Evolutionary conservation across 768 basidiomycete species (phyloP), one percentile per base, ranked within the genome.

Genomic region (Boletus huronensis): DNA sequence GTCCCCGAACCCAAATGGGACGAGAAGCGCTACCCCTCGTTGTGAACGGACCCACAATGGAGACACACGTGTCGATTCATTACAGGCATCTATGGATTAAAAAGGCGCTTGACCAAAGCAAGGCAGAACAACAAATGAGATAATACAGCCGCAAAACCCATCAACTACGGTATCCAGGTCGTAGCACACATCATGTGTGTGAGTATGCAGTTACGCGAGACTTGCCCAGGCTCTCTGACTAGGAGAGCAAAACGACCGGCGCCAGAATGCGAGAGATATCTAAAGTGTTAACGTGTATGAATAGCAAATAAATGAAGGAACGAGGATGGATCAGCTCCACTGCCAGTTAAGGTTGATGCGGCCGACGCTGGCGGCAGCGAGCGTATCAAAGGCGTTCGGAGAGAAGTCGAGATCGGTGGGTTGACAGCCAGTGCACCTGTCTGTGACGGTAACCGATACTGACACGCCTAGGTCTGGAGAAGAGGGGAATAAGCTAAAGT

Each of bases 371-470:
- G 48, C 41, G 52, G 60, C 55, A 1, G 84, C 81, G 38, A 90
- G 74, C 7, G 57, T 0, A 0, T 60, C 6, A 69, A 90, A 90
- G 9, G 84, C 84, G 7, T 69, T 1, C 6, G 80, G 82, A 11
- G 85, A 82, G 58, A 90, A 76, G 70, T 90, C 87, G 56, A 90
- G 77, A 64, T 80, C 77, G 46, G 66, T 75, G 8, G 68, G 1
- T 0, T 0, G 56, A 58, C 89, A 92, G 13, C 64, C 85, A 0
- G 48, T 64, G 64, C 90, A 91, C 21, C 87, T 77, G 68, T 93
- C 90, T 6, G 74, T 76, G 58, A 89, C 64, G 0, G 68, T 64
- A 21, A 87, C 80, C 0, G 65, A 71, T 47, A 83, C 74, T 2
- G 60, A 64, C 29, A 79, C 79, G 58, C 82, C 82, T 42, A 75